A percentile compares a stretch with the other conserved stretches of the same genome.
Conservation (phyloP, 225 moss, liverwort and hornwort genomes). For the Takakia lepidozioides region DNA sequence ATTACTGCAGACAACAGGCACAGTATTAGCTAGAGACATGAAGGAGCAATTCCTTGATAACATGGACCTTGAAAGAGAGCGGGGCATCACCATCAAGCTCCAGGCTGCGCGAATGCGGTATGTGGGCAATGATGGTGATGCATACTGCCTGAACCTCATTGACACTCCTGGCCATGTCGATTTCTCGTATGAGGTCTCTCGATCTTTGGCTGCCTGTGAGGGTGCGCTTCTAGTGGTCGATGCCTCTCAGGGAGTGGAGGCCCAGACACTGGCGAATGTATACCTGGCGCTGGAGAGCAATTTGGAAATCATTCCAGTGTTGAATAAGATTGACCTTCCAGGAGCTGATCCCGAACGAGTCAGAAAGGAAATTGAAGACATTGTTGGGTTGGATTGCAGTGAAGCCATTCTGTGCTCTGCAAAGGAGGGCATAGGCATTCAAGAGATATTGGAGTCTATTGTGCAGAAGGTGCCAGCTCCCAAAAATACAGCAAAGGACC, state of each 20-base stretch:
- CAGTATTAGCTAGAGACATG: conserved; percentile 91
- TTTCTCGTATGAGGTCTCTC: conserved; percentile 95
- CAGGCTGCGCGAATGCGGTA: conserved; percentile 98
- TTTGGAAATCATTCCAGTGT: conserved; percentile 90
- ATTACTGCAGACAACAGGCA: conserved; percentile 85
- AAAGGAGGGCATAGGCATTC: conserved; percentile 87
- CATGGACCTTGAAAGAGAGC: conserved; percentile 96
- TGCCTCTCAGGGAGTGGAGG: conserved; percentile 97
- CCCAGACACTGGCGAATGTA: conserved; percentile 93
- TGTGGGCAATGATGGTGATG: conserved; percentile 61
- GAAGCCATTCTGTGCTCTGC: conserved; percentile 96
- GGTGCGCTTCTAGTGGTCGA: conserved; percentile 93
- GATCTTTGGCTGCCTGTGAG: conserved; percentile 97
- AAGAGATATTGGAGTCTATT: conserved; percentile 75
- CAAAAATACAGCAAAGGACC: conserved; percentile 48
- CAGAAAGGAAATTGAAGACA: conserved; percentile 84
- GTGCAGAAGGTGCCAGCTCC: conserved; percentile 81
- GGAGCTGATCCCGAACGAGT: conserved; percentile 96
- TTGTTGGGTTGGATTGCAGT: conserved; percentile 85
- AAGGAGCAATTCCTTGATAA: conserved; percentile 97
- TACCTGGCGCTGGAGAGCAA: conserved; percentile 91
- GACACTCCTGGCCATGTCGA: conserved; percentile 98
- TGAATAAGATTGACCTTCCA: conserved; percentile 96
- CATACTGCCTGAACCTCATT: conserved; percentile 90
- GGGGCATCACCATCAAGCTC: conserved; percentile 99